Evolutionary conservation across 1,139 yeast species (phyloP).

Genomic region (Hemisphaericaspora lyxosophila): DNA sequence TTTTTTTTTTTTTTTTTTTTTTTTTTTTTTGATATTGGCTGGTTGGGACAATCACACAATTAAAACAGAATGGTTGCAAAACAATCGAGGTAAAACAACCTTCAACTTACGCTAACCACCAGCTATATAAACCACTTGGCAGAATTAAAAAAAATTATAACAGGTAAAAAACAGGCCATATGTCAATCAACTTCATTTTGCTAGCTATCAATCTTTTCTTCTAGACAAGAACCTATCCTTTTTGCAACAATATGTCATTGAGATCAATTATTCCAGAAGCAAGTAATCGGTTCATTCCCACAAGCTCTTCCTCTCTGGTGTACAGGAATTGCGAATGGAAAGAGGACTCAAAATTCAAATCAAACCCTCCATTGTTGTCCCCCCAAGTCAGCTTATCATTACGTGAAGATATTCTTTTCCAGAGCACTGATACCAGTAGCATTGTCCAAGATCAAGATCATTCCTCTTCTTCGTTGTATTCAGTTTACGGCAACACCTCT

Average conservation of each 20-base stretch:
- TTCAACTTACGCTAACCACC: neutral
- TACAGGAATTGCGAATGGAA: conserved; percentile 13
- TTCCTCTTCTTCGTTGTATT: neutral
- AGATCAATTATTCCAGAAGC: conserved; percentile 10
- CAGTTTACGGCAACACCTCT: neutral
- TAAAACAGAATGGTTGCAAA: conserved; percentile 1
- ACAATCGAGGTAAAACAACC: neutral
- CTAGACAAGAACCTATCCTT: neutral
- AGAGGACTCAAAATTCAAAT: conserved; percentile 4
- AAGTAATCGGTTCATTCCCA: conserved; percentile 24
- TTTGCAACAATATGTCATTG: neutral
- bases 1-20: too few species aligned
- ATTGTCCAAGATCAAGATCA: neutral
- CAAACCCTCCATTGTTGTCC: neutral
- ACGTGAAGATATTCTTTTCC: conserved; percentile 15
- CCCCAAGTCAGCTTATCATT: conserved; percentile 13
- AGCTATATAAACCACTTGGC: neutral
- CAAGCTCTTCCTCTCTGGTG: conserved; percentile 20
- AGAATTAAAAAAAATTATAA: neutral
- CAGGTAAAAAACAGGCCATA: neutral
- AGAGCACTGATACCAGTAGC: conserved; percentile 1
- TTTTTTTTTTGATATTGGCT: too few species aligned
- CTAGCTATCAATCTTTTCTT: conserved; percentile 1
- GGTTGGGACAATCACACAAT: neutral
- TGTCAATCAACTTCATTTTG: neutral